Conservation (phyloP, 2,329 filamentous ascomycete genomes). For the Colletotrichum sojae region DNA sequence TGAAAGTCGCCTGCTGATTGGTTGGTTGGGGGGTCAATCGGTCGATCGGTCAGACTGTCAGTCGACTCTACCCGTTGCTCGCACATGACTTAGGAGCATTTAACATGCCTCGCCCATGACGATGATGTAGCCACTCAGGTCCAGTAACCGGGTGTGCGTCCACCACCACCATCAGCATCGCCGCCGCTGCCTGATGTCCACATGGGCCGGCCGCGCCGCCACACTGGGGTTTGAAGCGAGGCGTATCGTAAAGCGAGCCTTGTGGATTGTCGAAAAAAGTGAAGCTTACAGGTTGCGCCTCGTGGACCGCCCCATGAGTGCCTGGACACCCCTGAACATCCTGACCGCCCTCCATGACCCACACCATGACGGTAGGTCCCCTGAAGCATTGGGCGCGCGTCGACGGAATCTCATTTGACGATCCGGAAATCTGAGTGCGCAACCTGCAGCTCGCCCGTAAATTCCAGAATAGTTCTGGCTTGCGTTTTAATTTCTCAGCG, state of each 20-base stretch:
- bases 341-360: conserved; percentile 17
- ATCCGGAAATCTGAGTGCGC: conserved; percentile 10
- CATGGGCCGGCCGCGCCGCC: conserved; percentile 22
- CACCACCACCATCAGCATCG: conserved; percentile 24
- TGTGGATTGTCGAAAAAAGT: background rate
- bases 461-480: conserved; percentile 16
- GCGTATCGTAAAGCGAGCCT: conserved; percentile 7
- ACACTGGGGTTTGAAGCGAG: conserved; percentile 14
- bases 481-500: conserved; percentile 1
- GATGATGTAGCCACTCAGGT: conserved; percentile 33
- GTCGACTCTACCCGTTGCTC: conserved; percentile 7
- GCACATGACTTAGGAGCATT: conserved; percentile 28
- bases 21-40: conserved; percentile 11
- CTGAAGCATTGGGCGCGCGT: background rate
- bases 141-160: conserved; percentile 38
- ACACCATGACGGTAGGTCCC: conserved; percentile 13
- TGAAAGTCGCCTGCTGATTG: conserved; percentile 11
- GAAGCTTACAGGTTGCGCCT: conserved; percentile 9
- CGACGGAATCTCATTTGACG: conserved; percentile 1
- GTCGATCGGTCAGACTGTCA: conserved; percentile 25
- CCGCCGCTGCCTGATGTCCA: conserved; percentile 23
- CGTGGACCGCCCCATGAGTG: conserved; percentile 26
- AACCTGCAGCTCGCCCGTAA: conserved; percentile 21
- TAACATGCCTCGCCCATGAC: conserved; percentile 27
- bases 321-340: conserved; percentile 14